Evolutionary conservation across 2,329 filamentous ascomycete species (phyloP), one percentile per base, ranked within the genome.

Genomic region (Sarocladium oryzae): DNA sequence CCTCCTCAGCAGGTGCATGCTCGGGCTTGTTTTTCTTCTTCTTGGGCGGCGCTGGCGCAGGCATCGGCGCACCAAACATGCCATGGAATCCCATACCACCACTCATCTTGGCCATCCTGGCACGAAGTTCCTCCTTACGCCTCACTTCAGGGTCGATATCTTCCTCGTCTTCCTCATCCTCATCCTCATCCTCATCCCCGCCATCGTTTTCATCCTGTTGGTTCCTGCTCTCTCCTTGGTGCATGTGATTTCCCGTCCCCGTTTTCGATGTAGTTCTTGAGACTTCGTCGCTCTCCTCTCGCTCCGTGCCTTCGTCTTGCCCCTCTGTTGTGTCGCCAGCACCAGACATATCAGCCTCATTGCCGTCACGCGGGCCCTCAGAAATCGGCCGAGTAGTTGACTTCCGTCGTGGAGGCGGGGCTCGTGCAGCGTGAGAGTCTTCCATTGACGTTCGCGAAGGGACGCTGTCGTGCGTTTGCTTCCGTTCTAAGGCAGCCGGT

Each of bases 51-150:
- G 72, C 60, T n/a, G 69, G 67, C 21, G 84, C 79, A 65, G 89
- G 80, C 54, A 82, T 82, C 32, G 84, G 82, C 18, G 80, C 79
- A 16, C 88, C 89, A 66, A 95, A 95, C 84, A 97, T 93, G 60
- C 89, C 89, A 64, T 89, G 84, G 86, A 97, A 95, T 43, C 89
- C 89, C 89, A 96, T 96, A 20, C 92, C 92, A 51, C 92, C 92
- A 58, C 92, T 95, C 86, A 99, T 93, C 71, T 96, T 96, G 41
- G 93, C 93, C 89, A 99, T 99, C 60, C 93, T 84, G 55, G 93
- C 90, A 54, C 93, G 83, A 28, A 99, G 76, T 65, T 96, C 92
- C 69, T 96, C 84, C 64, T 86, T 88, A 50, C 91, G 85, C 58
- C 82, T 84, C 20, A 89, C 77, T 66, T 99, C 93, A 1, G 90